Conservation (phyloP, 495 filamentous ascomycete species). For the Cryomyces antarcticus region DNA sequence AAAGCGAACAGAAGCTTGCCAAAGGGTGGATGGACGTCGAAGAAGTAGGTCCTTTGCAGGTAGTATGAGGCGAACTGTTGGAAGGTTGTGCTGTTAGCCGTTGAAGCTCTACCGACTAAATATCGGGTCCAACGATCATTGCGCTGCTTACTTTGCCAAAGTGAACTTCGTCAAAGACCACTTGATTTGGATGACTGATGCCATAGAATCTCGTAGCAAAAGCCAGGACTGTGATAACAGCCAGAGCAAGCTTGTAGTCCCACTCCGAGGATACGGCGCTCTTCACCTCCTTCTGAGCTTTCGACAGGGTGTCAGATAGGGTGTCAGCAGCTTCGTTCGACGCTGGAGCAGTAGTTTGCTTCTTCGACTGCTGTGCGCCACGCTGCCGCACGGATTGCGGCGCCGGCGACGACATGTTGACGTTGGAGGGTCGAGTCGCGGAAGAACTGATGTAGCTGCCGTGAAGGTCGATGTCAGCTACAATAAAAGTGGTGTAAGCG, state of each 20-base stretch:
- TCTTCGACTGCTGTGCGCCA: not conserved
- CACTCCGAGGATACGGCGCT: constrained; percentile 32
- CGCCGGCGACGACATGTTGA: constrained; percentile 1
- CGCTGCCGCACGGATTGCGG: constrained; percentile 1
- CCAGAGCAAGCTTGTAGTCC: constrained; percentile 69
- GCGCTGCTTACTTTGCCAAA: constrained; percentile 72
- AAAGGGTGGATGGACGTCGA: constrained; percentile 97
- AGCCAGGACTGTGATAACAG: constrained; percentile 58
- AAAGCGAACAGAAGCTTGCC: constrained; percentile 79
- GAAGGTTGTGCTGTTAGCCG: not conserved
- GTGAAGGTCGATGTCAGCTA: too few relatives aligned
- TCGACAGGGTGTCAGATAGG: constrained; percentile 5
- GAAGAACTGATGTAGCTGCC: too few relatives aligned
- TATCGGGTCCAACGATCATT: not conserved
- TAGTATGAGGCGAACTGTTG: constrained; percentile 87
- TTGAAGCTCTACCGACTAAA: not conserved
- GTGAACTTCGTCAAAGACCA: constrained; percentile 98
- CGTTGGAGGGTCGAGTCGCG: not conserved
- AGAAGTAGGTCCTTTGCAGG: constrained; percentile 95
- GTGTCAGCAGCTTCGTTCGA: not conserved
- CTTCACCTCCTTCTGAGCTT: constrained; percentile 11
- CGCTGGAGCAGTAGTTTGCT: not conserved
- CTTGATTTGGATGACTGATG: constrained; percentile 82
- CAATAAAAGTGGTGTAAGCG: too few relatives aligned
- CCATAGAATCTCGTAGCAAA: constrained; percentile 89